Conservation (phyloP, 164 flowering plant genomes). For the Umbellularia californica region DNA sequence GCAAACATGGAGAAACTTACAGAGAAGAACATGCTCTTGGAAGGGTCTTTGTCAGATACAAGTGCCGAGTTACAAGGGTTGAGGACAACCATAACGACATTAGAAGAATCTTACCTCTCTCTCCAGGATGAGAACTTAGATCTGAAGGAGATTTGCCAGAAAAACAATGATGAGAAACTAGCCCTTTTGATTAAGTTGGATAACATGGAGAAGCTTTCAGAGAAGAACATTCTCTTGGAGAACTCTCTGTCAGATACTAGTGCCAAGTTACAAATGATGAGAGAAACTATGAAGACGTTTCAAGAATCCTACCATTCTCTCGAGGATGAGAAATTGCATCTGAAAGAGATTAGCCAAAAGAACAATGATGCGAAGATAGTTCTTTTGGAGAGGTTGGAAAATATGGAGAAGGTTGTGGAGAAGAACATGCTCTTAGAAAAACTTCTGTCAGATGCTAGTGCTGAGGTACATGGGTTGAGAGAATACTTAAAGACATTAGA, state of each 20-base stretch:
- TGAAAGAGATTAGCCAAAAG: constrained; percentile 42
- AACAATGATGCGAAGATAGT: constrained; percentile 20
- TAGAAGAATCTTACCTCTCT: neutral
- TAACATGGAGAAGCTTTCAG: neutral
- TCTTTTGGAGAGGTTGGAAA: constrained; percentile 57
- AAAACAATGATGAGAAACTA: too few relatives aligned
- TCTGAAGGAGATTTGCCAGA: neutral
- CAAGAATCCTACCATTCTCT: constrained; percentile 53
- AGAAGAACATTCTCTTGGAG: neutral
- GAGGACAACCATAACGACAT: constrained; percentile 38
- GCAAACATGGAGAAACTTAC: constrained; percentile 57
- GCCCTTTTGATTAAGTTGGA: neutral
- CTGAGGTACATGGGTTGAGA: constrained; percentile 61
- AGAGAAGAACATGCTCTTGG: constrained; percentile 53
- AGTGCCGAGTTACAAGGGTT: constrained; percentile 61
- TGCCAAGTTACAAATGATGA: constrained; percentile 9
- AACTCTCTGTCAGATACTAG: neutral
- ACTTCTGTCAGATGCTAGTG: constrained; percentile 50
- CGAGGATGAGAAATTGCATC: constrained; percentile 50
- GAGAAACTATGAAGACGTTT: constrained; percentile 22
- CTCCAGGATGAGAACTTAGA: neutral
- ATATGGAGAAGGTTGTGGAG: constrained; percentile 56
- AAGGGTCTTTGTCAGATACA: constrained; percentile 53
- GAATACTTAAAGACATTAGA: constrained; percentile 31
- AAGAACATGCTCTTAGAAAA: constrained; percentile 54